A percentile compares a stretch with the other conserved stretches of the same genome.
Evolutionary conservation across 2,329 filamentous ascomycete genomes (phyloP).

Genomic region (Claviceps pazoutovae): DNA sequence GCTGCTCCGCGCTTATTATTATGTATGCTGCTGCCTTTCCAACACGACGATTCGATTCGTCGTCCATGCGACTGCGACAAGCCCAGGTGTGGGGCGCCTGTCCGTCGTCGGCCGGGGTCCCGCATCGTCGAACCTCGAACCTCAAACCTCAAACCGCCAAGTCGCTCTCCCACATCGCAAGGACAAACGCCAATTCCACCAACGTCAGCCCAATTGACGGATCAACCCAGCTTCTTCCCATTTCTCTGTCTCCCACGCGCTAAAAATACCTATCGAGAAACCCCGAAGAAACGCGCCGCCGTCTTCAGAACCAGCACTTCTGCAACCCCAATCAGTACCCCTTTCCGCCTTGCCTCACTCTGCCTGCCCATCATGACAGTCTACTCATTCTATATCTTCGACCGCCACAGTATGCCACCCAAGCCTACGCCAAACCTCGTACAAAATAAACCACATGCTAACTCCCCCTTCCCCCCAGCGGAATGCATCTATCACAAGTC

Average conservation of each 20-base stretch:
- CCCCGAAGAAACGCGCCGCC: no score
- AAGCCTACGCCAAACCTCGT: background rate
- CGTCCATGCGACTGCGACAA: no score
- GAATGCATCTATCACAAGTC: slow-evolving; percentile 93
- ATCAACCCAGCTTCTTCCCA: background rate
- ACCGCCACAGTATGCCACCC: slow-evolving; percentile 68
- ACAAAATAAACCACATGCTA: background rate
- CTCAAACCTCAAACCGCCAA: background rate
- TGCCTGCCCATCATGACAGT: slow-evolving; percentile 56
- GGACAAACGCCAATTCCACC: background rate
- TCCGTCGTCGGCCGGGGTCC: background rate
- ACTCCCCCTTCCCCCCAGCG: slow-evolving; percentile 36
- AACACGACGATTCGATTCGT: no score
- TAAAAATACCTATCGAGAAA: no score
- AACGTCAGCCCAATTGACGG: background rate
- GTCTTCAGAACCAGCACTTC: background rate
- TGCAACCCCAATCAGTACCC: background rate
- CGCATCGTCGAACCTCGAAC: background rate
- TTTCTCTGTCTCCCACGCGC: background rate
- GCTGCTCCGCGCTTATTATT: background rate
- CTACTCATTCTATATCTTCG: slow-evolving; percentile 98
- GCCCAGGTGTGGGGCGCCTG: background rate
- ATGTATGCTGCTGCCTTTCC: background rate
- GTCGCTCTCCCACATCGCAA: background rate
- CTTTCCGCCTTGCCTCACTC: background rate